These are phyloP conservation scores for Ilyonectria mors-panacis DNA, from an alignment of 2,329 filamentous ascomycete species.

Conservation along the genomic window DNA sequence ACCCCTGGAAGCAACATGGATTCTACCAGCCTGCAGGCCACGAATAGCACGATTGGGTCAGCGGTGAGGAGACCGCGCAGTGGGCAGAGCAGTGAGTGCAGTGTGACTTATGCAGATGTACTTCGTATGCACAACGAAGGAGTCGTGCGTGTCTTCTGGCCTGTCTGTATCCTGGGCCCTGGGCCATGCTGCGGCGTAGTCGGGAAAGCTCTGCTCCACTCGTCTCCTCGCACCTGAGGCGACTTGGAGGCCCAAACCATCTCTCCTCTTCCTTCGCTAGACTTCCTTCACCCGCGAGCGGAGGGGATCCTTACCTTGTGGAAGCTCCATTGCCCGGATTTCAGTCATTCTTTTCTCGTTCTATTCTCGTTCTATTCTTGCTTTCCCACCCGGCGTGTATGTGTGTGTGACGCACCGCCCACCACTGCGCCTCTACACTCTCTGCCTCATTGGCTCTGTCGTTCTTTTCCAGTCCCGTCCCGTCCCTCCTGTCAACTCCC, in stretches of 20 bases:
- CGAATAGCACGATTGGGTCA: conserved; percentile 29
- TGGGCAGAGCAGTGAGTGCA: not conserved
- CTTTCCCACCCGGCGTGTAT: conserved; percentile 27
- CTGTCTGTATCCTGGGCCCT: not conserved
- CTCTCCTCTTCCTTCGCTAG: conserved; percentile 44
- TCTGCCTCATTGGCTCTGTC: conserved; percentile 36
- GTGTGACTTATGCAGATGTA: not conserved
- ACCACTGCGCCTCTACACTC: conserved; percentile 38
- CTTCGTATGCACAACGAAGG: conserved; percentile 16
- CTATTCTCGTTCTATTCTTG: conserved; percentile 34
- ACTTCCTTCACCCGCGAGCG: conserved; percentile 44
- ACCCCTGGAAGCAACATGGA: conserved; percentile 25
- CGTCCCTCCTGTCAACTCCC: conserved; percentile 39
- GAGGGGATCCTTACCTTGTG: conserved; percentile 46
- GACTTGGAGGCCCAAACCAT: conserved; percentile 21
- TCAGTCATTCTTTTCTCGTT: conserved; percentile 45
- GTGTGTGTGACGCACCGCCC: conserved; percentile 35
- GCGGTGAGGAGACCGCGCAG: conserved; percentile 28
- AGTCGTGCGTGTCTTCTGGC: conserved; percentile 28
- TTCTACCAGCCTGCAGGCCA: conserved; percentile 17
- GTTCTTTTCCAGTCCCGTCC: conserved; percentile 23
- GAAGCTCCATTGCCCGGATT: conserved; percentile 6
- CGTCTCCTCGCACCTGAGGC: conserved; percentile 22
- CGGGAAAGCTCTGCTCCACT: conserved; percentile 22
- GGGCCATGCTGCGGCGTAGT: not conserved